Base-by-base conservation (phyloP, 208 protist genomes). In the Herpetomonas tarakana region DNA sequence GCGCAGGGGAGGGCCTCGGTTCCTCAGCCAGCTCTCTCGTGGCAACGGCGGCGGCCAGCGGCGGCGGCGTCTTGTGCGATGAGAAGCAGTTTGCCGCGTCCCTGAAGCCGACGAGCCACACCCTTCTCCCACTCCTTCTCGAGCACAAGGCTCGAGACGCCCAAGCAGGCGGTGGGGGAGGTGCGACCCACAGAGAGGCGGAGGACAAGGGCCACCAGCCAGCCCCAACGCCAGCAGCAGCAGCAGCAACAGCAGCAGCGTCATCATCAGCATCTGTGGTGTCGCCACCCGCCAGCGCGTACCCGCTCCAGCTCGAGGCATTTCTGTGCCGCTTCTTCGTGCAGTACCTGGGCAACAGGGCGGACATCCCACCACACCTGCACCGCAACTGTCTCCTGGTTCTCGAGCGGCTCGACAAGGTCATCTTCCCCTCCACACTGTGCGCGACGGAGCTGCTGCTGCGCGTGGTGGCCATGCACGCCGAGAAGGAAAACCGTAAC, bases 301-400 rank as follows among this genome's bases (percentile, higher is more conserved):
- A 71, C 46, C 67, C 75, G 24, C 45, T 83, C 28, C 86, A 92
- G 60, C 50, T 89, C 2, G 82, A 92, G 51, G 71, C 80, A 19
- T 90, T 77, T 54, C 25, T 92, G 16, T 74, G 54, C 41, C 60
- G 73, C 18, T 67, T 76, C 2, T 60, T 90, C 27, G 62, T 86
- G 21, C 72, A 86, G 31, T 39, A 88, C 0, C 66, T 93, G 21
- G 46, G 69, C 11, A 62, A 86, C 54, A 61, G 78, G 25, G 39
- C 51, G 21, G 84, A 89, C 38, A 63, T 89, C 18, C 64, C 74
- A 1, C 21, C 68, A 19, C 84, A 88, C 58, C 68, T 82, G 2
- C 82, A 91, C 31, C 83, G 86, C 7, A 88, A 91, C 52, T 57
- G 63, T 18, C 70, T 90, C 41, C 68, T 90, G 47, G 47, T 93